phyloP scores from a whole-genome alignment of 163 green algal species.

The Scenedesmus sp. region DNA sequence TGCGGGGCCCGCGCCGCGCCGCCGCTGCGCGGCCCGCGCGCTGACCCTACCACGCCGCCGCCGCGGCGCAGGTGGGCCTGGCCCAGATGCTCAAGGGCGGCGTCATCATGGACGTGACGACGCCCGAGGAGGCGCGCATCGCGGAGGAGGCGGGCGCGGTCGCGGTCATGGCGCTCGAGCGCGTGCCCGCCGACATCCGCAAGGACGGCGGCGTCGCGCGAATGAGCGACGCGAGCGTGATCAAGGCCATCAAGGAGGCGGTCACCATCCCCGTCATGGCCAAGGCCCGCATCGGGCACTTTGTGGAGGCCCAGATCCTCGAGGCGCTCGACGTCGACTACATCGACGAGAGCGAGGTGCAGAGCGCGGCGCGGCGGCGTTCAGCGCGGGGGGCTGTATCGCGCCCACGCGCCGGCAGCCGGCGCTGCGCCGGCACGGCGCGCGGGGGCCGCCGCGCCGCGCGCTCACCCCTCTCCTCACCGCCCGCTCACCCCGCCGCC shows the following conservation, averaged over 20 bases:
- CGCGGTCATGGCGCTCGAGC: slow-evolving; percentile 99
- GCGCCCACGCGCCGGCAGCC: neutral
- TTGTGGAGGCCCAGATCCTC: slow-evolving; percentile 99
- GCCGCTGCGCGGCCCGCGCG: neutral
- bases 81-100: slow-evolving; percentile 48
- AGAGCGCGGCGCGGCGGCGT: neutral
- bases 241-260: slow-evolving; percentile 95
- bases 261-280: slow-evolving; percentile 99
- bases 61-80: slow-evolving; percentile 23
- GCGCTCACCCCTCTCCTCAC: neutral
- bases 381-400: too few relatives aligned
- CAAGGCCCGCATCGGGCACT: slow-evolving; percentile 99
- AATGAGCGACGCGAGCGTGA: slow-evolving; percentile 98
- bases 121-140: slow-evolving; percentile 96
- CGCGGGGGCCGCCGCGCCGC: neutral
- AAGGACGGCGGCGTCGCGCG: slow-evolving; percentile 96
- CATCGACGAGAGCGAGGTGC: slow-evolving; percentile 99
- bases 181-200: slow-evolving; percentile 95
- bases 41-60: neutral
- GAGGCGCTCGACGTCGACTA: slow-evolving; percentile 98
- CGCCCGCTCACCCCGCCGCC: neutral
- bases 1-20: neutral
- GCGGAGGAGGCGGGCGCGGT: slow-evolving; percentile 99
- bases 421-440: neutral
- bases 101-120: slow-evolving; percentile 83